A percentile compares a stretch with the other conserved stretches of the same genome.
Evolutionary conservation across 768 basidiomycete genomes (phyloP).

Genomic region (Lyophyllum atratum): DNA sequence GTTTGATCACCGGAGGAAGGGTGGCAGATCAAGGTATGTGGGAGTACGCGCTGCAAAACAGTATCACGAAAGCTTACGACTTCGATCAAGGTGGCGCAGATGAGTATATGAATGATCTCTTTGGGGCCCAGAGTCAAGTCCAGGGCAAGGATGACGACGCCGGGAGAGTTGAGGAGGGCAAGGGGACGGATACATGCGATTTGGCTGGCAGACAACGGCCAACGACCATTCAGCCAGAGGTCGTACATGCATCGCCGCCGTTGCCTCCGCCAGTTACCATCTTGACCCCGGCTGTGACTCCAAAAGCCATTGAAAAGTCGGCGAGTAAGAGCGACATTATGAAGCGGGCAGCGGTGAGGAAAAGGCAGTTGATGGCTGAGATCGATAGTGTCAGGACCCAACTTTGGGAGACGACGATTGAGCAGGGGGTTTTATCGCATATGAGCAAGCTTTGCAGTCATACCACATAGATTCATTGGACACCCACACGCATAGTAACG

Average conservation of each 20-base stretch:
- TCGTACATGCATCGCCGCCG: background rate
- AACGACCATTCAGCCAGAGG: background rate
- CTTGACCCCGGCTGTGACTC: background rate
- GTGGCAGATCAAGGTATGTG: constrained; percentile 30
- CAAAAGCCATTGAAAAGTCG: background rate
- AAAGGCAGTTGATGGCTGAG: constrained; percentile 51
- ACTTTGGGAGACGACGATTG: constrained; percentile 74
- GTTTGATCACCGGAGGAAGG: constrained; percentile 8
- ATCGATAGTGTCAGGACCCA: constrained; percentile 63
- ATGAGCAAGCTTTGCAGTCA: constrained; percentile 35
- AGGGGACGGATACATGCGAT: constrained; percentile 21
- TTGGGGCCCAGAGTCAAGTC: background rate
- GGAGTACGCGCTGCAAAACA: constrained; percentile 17
- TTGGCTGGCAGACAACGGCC: background rate
- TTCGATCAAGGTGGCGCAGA: constrained; percentile 10
- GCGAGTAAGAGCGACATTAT: constrained; percentile 47
- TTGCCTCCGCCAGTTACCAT: background rate
- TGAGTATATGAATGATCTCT: constrained; percentile 3
- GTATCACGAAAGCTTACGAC: constrained; percentile 13
- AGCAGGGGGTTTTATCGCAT: constrained; percentile 62
- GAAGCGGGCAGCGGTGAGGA: constrained; percentile 53
- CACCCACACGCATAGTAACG: background rate
- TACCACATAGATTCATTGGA: constrained; percentile 6
- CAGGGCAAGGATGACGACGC: background rate
- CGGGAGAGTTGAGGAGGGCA: constrained; percentile 22